Base-by-base conservation (phyloP, 805 yeast species). In the Ogataea methylovora region DNA sequence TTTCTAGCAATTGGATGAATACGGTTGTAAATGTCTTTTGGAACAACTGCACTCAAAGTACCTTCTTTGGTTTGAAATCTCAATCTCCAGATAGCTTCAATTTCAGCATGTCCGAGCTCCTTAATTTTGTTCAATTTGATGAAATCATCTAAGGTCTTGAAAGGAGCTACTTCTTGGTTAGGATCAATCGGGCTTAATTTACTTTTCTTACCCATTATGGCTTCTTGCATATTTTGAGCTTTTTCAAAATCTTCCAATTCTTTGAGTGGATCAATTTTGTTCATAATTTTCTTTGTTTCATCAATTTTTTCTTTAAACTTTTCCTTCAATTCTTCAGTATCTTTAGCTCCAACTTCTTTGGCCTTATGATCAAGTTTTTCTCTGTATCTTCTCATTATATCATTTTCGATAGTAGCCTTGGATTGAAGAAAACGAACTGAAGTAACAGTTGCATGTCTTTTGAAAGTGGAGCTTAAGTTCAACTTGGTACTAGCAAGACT, bases 21-120 rank as follows among this genome's bases (percentile, higher is more conserved):
- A 27, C 64, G 67, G n/a, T 78, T 65, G 51, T 73, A 88, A n/a
- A 78, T 73, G 2, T 62, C 62, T 2, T 59, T 56, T 8, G 74
- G 70, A 25, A 86, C 61, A 1, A 73, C 65, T 0, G 97, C 94
- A 44, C 76, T 70, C 40, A 92, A 51, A 8, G 78, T 58, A 30
- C 75, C 61, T 6, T 76, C 79, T 38, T 72, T 73, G 38, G 59
- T 55, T 29, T 73, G 72, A 60, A 88, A 88, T 44, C 95, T 72
- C 0, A 95, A 86, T 53, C 84, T 77, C 98, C 98, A 92, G 14
- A 92, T 61, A 46, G 72, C 69, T 47, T 84, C 94, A 33, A 90
- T 63, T 48, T 85, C 94, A 41, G 71, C 67, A 4, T 55, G 46
- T 0, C 74, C 69, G 34, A 88, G 69, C 4, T 63, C 67, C 32